Percentiles rank a stretch among this genome's conserved stretches.
These are phyloP conservation scores for Venturia nashicola DNA, from an alignment of 2,329 filamentous ascomycete species.

Conservation along the genomic window DNA sequence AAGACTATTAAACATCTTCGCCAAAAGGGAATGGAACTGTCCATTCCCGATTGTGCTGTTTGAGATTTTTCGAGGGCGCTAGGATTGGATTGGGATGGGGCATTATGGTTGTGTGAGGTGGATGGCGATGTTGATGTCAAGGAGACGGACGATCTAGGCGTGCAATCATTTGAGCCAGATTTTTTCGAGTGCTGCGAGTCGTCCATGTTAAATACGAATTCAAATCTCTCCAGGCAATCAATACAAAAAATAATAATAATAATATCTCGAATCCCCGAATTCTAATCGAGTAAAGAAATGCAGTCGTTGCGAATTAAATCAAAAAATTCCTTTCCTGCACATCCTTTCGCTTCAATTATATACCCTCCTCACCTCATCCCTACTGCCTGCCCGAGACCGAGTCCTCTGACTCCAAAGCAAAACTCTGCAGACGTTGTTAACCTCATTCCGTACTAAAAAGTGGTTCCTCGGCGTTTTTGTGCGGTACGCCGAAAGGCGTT, in stretches of 20 bases:
- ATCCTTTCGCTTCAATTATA: background rate
- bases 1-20: background rate
- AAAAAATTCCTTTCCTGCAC: no score
- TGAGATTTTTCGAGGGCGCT: background rate
- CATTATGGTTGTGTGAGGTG: background rate
- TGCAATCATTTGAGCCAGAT: background rate
- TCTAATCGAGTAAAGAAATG: no score
- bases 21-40: background rate
- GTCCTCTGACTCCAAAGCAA: background rate
- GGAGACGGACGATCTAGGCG: background rate
- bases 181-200: background rate
- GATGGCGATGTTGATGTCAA: background rate
- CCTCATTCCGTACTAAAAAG: background rate
- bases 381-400: background rate
- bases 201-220: background rate
- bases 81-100: background rate
- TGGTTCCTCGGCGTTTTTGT: background rate
- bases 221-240: no score
- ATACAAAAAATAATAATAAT: no score
- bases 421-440: background rate
- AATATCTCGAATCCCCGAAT: no score
- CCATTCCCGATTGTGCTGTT: background rate
- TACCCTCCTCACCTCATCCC: background rate
- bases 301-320: no score
- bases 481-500: background rate